phyloP scores from a whole-genome alignment of 768 basidiomycete species.

The Xerocomellus chrysenteron region DNA sequence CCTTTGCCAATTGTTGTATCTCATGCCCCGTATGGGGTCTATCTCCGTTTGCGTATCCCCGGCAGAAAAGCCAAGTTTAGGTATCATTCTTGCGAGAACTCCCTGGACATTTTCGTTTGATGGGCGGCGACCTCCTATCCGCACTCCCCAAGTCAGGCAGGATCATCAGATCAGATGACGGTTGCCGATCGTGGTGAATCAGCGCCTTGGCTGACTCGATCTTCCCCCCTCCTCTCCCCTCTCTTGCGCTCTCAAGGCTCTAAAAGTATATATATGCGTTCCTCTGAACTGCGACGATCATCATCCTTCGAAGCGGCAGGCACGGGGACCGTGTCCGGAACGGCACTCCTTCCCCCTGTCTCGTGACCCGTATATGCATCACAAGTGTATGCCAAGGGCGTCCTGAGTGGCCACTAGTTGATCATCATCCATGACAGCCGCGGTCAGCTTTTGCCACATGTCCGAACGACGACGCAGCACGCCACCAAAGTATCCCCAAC shows the following conservation, averaged over 20 bases:
- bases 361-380: neutral
- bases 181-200: neutral
- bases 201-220: neutral
- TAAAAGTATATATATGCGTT: neutral
- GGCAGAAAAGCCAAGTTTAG: neutral
- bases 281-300: neutral
- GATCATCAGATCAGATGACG: neutral
- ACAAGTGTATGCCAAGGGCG: no score
- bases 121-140: slow-evolving; percentile 11
- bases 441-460: no score
- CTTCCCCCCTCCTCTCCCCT: neutral
- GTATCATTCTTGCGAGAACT: neutral
- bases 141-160: neutral
- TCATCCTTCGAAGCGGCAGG: neutral
- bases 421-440: no score
- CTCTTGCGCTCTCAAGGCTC: neutral
- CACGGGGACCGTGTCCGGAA: neutral
- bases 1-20: slow-evolving; percentile 1
- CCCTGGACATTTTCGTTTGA: neutral
- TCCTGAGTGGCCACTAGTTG: no score
- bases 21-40: neutral
- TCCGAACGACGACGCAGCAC: no score
- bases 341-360: neutral
- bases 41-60: slow-evolving; percentile 5
- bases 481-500: no score